Evolutionary conservation across 345 rosid genomes (phyloP).

Genomic region (Bruguiera parviflora): DNA sequence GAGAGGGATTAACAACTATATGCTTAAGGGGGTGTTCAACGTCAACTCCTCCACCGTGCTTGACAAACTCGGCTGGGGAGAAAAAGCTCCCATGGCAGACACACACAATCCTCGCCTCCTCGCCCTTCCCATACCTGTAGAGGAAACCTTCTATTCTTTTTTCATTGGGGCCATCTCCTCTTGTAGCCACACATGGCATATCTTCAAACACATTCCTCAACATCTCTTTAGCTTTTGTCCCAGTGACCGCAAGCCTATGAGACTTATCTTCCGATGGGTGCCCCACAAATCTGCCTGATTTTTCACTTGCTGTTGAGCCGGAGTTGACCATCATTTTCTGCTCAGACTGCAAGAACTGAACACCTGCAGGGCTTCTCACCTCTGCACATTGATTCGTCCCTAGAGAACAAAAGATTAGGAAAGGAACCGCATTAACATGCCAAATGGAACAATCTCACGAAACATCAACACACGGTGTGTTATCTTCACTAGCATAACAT

Average conservation of each 20-base stretch:
- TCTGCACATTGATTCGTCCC: slow-evolving; percentile 41
- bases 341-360: slow-evolving; percentile 30
- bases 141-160: slow-evolving; percentile 30
- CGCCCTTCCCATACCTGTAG: slow-evolving; percentile 23
- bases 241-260: background rate
- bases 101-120: slow-evolving; percentile 34
- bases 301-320: slow-evolving; percentile 3
- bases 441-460: too few species aligned
- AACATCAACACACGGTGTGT: too few species aligned
- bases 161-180: slow-evolving; percentile 27
- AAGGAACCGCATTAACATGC: too few species aligned
- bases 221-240: slow-evolving; percentile 25
- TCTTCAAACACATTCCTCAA: slow-evolving; percentile 22
- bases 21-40: slow-evolving; percentile 30
- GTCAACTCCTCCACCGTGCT: slow-evolving; percentile 30
- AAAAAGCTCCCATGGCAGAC: slow-evolving; percentile 35
- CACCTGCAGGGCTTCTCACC: slow-evolving; percentile 44
- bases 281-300: slow-evolving; percentile 8
- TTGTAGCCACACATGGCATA: slow-evolving; percentile 31
- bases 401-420: slow-evolving; percentile 9
- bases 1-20: slow-evolving; percentile 26
- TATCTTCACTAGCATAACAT: too few species aligned
- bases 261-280: slow-evolving; percentile 4
- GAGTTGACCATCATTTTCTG: slow-evolving; percentile 13
- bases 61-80: slow-evolving; percentile 28